Conservation (phyloP, 2,329 filamentous ascomycete species). For the Cladosporium sp. region DNA sequence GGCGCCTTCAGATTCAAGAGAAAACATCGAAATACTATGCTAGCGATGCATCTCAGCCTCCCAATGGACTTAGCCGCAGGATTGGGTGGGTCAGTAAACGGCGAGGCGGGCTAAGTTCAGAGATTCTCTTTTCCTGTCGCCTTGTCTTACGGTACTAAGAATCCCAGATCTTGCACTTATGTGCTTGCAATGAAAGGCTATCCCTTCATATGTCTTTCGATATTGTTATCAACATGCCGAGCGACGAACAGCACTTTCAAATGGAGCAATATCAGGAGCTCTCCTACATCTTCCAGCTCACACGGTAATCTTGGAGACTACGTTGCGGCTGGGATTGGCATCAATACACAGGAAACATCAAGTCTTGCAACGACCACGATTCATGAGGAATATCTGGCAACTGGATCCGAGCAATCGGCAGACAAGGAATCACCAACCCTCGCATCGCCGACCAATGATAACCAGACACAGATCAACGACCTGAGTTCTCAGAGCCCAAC, state of each 20-base stretch:
- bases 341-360: not conserved
- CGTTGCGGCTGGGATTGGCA: not conserved
- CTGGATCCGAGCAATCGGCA: no score
- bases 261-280: not conserved
- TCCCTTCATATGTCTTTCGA: not conserved
- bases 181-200: not conserved
- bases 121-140: no score
- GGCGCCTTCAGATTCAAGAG: no score
- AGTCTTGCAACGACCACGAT: not conserved
- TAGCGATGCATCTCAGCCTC: no score
- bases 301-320: slow-evolving; percentile 1
- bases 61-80: no score
- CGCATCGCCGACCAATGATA: not conserved
- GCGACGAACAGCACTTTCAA: not conserved
- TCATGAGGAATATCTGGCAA: not conserved
- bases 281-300: not conserved
- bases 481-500: not conserved
- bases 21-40: no score
- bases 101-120: no score
- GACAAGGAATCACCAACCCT: not conserved
- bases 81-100: no score
- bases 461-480: not conserved
- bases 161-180: no score
- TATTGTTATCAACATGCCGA: not conserved
- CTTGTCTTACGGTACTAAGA: no score